Conservation (phyloP, 345 rosid genomes). For the Cardamine resedifolia region DNA sequence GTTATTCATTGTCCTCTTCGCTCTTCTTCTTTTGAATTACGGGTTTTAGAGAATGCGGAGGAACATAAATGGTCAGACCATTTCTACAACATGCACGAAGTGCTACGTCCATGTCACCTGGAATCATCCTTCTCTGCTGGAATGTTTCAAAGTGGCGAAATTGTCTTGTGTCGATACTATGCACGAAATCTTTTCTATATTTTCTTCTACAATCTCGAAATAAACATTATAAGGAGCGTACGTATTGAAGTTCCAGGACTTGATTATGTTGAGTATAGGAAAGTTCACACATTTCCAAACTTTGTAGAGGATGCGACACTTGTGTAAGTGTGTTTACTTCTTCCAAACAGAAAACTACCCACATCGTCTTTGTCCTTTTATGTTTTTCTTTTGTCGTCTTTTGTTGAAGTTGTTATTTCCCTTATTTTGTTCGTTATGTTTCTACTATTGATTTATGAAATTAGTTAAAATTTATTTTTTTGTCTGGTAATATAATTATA, state of each 20-base stretch:
- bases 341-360: background rate
- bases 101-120: too few species aligned
- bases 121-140: background rate
- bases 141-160: background rate
- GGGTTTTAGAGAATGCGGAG: background rate
- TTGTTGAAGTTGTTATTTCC: background rate
- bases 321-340: conserved; percentile 1
- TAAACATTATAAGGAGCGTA: background rate
- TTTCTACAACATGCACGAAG: too few species aligned
- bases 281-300: background rate
- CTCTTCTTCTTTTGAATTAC: background rate
- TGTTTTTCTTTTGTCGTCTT: background rate
- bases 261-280: background rate
- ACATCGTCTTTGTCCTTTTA: background rate
- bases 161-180: background rate
- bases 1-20: background rate
- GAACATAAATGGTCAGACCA: background rate
- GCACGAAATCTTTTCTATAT: background rate
- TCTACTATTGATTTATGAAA: too few species aligned
- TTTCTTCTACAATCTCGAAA: background rate
- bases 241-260: background rate
- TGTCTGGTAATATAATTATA: too few species aligned
- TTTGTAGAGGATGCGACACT: conserved; percentile 2
- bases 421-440: background rate
- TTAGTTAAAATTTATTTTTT: too few species aligned